Evolutionary conservation across 805 yeast species (phyloP).

Genomic region (Metschnikowia drakensbergensis): DNA sequence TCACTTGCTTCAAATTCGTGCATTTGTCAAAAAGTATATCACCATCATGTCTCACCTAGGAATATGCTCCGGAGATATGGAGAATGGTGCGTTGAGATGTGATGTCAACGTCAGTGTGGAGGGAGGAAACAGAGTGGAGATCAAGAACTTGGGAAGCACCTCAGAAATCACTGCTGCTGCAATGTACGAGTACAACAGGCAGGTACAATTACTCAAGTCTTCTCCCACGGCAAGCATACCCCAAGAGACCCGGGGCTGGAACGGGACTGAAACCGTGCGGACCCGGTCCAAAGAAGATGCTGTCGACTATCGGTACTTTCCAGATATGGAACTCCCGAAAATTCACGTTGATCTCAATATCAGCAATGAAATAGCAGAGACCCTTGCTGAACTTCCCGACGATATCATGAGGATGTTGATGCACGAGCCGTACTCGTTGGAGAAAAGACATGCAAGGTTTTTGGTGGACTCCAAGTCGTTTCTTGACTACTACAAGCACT

Average conservation of each 20-base stretch:
- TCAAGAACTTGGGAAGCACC: slow-evolving; percentile 84
- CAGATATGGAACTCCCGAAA: slow-evolving; percentile 83
- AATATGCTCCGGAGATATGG: slow-evolving; percentile 86
- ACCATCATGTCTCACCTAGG: slow-evolving; percentile 61
- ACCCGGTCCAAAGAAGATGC: slow-evolving; percentile 76
- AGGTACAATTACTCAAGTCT: slow-evolving; percentile 45
- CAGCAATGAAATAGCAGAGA: slow-evolving; percentile 35
- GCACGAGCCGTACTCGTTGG: slow-evolving; percentile 49
- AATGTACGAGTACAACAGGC: slow-evolving; percentile 69
- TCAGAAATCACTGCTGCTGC: slow-evolving; percentile 77
- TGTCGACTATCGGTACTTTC: slow-evolving; percentile 88
- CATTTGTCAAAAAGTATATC: slow-evolving; percentile 80
- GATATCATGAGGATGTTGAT: slow-evolving; percentile 45
- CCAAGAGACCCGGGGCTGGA: slow-evolving; percentile 90
- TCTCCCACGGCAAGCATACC: slow-evolving; percentile 17
- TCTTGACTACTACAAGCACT: slow-evolving; percentile 47
- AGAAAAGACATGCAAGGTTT: slow-evolving; percentile 72
- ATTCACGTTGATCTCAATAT: slow-evolving; percentile 46
- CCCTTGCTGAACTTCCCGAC: slow-evolving; percentile 64
- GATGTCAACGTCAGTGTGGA: slow-evolving; percentile 89
- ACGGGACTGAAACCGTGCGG: slow-evolving; percentile 64
- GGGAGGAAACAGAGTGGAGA: slow-evolving; percentile 71
- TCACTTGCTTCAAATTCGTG: slow-evolving; percentile 60
- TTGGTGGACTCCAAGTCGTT: slow-evolving; percentile 50
- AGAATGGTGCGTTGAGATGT: slow-evolving; percentile 91